Evolutionary conservation across 768 basidiomycete genomes (phyloP).

Genomic region (Tricholoma terreum): DNA sequence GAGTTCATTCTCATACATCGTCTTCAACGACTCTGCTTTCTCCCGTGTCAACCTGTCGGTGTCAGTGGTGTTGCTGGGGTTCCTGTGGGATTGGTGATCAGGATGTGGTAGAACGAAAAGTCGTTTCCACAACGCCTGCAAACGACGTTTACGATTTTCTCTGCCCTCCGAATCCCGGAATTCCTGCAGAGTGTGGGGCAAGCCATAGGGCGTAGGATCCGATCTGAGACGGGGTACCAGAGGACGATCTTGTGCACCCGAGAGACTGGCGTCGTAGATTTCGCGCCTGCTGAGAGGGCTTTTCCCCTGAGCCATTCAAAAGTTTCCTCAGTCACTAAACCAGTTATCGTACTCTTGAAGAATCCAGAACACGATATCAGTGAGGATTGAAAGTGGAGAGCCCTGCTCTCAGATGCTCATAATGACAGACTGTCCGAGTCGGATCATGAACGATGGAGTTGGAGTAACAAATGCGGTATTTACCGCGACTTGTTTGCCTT

Average conservation of each 20-base stretch:
- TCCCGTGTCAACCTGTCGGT: conserved; percentile 47
- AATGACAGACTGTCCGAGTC: conserved; percentile 8
- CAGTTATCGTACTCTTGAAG: conserved; percentile 7
- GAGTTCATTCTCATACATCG: conserved; percentile 78
- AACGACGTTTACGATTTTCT: conserved; percentile 54
- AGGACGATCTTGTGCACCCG: conserved; percentile 52
- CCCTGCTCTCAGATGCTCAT: conserved; percentile 39
- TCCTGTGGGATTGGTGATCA: conserved; percentile 7
- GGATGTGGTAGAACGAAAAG: conserved; percentile 35
- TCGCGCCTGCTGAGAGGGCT: conserved; percentile 39
- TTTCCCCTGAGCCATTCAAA: conserved; percentile 18
- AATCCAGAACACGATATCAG: conserved; percentile 6
- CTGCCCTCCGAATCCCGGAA: conserved; percentile 64
- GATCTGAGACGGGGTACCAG: conserved; percentile 59
- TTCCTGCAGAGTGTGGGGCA: conserved; percentile 53
- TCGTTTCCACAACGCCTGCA: conserved; percentile 62
- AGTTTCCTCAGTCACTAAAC: conserved; percentile 2
- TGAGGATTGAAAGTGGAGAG: conserved; percentile 19
- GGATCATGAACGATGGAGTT: conserved; percentile 11
- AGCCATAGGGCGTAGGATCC: conserved; percentile 42
- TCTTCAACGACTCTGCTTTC: conserved; percentile 59
- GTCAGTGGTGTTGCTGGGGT: conserved; percentile 7
- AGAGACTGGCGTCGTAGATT: conserved; percentile 48
- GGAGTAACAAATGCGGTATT: conserved; percentile 10
- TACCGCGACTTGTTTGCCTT: conserved; percentile 11